Evolutionary conservation across 139 green algal genomes (phyloP).

Genomic region (Astrephomene gubernaculifera): DNA sequence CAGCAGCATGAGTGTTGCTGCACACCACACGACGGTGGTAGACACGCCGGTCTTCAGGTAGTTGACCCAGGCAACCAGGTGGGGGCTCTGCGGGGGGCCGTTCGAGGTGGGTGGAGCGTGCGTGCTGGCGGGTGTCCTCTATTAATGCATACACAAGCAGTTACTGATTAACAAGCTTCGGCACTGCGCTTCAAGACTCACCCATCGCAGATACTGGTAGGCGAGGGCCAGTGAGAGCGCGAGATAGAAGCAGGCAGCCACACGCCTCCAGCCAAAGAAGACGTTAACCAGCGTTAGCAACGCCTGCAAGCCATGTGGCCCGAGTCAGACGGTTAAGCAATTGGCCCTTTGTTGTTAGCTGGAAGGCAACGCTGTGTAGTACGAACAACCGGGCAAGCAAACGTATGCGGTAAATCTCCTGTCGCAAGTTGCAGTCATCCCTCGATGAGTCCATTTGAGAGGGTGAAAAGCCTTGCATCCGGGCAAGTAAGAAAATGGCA

Average conservation of each 20-base stretch:
- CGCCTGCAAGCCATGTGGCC: too few species aligned
- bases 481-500: too few species aligned
- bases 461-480: too few species aligned
- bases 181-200: neutral
- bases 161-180: neutral
- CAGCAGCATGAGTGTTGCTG: neutral
- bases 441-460: too few species aligned
- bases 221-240: neutral
- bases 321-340: too few species aligned
- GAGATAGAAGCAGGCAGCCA: neutral
- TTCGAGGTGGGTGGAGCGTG: neutral
- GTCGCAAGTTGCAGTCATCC: too few species aligned
- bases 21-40: neutral
- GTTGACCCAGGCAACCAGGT: constrained; percentile 26
- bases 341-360: too few species aligned
- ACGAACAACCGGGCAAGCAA: too few species aligned
- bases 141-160: neutral
- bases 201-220: constrained; percentile 13
- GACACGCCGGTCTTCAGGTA: constrained; percentile 10
- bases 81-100: neutral
- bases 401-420: too few species aligned
- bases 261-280: constrained; percentile 12
- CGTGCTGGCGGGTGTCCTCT: neutral
- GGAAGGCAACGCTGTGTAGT: too few species aligned
- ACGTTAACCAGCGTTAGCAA: constrained; percentile 3